Base-by-base conservation (phyloP, 2,329 filamentous ascomycete genomes). In the Paraconiothyrium sp. region DNA sequence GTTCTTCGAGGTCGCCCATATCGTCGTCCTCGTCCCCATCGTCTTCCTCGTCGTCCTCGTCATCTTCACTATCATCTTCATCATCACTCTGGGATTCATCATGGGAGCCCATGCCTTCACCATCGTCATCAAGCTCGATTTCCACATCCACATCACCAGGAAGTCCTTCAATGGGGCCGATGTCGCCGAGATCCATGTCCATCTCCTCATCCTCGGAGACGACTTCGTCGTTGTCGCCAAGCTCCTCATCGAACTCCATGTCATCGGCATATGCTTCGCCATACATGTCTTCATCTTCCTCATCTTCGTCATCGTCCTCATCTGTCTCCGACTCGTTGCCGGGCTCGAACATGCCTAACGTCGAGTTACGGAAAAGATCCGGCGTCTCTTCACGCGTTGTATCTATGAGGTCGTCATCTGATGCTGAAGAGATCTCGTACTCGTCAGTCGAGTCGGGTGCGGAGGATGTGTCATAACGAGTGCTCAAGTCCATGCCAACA, bases 281-380 rank as follows among this genome's bases (percentile, higher is more conserved):
- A 69, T 97, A 97, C 92, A 97, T 95, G 54, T 93, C 93, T 63
- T 88, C 85, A 50, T 93, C 93, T 52, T 78, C 80, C 22, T 71
- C 93, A 54, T 78, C 80, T 20, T 71, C 93, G 54, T 78, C 89
- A 60, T 92, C 88, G 61, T 90, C 90, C 16, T 85, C 86, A 14
- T 89, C 89, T 35, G 92, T 91, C 37, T 92, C 93, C 54, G 92
- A 93, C 65, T 94, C 92, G 60, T 91, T 88, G 54, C 90, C 88
- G 67, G 92, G 90, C 76, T 98, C 95, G 57, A 97, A 89, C 89
- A 98, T 96, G 54, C 95, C 94, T 24, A 99, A 84, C 1, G 96
- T 93, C 1, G 95, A 98, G 78, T 98, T 97, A 57, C 96, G 91
- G 82, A 97, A 98, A 22, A 99, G 85, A 80, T 99, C 95, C 34